A percentile compares a stretch with the other conserved stretches of the same genome.
These are phyloP conservation scores for Syzygium syzygioides DNA, from an alignment of 441 rosid genomes.

Conservation along the genomic window DNA sequence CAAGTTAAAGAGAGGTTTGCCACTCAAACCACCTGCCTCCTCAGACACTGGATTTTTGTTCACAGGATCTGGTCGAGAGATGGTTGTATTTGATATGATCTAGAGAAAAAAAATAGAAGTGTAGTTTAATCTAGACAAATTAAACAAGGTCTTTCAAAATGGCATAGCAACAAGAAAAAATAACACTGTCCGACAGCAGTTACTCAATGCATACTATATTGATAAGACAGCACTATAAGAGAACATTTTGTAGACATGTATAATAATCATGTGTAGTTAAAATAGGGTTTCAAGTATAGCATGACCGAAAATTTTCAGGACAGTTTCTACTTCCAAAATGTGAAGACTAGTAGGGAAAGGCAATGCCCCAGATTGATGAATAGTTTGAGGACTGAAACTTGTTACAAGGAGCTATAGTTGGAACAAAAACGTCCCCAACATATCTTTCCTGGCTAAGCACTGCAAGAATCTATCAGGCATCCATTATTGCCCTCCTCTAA, in stretches of 20 bases:
- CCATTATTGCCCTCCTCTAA: not conserved
- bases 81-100: constrained; percentile 91
- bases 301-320: not conserved
- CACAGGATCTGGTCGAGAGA: constrained; percentile 75
- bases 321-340: not conserved
- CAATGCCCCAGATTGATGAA: not conserved
- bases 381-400: not conserved
- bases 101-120: constrained; percentile 18
- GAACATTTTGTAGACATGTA: not conserved
- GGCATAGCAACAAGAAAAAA: not conserved
- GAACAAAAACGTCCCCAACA: not conserved
- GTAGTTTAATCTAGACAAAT: not conserved
- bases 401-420: not conserved
- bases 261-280: not conserved
- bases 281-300: not conserved
- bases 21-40: constrained; percentile 92
- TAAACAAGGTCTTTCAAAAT: not conserved
- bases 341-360: not conserved
- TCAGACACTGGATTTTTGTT: constrained; percentile 40
- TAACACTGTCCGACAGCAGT: not conserved
- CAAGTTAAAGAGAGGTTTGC: constrained; percentile 72
- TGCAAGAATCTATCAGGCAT: not conserved
- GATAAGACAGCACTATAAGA: not conserved
- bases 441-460: not conserved
- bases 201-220: not conserved